phyloP scores from a whole-genome alignment of 768 basidiomycete species.

The Symmetrospora coprosmae region DNA sequence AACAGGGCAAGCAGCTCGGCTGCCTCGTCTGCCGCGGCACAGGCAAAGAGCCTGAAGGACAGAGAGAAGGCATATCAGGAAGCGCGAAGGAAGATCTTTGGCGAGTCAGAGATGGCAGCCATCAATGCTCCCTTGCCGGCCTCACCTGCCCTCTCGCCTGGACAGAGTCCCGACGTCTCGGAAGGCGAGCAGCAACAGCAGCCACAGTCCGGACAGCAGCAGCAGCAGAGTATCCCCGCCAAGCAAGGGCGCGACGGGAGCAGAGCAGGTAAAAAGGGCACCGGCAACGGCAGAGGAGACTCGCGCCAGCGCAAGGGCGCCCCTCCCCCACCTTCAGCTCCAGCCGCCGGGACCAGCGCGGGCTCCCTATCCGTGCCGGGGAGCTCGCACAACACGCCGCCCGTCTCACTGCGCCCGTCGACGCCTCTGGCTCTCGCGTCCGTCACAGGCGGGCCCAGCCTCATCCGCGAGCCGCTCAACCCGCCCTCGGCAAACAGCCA shows the following conservation, averaged over 20 bases:
- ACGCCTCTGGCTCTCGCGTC: too few species aligned
- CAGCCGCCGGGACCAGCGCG: not conserved
- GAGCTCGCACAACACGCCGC: not conserved
- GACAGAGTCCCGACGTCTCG: not conserved
- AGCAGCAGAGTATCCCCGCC: not conserved
- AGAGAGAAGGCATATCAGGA: slow-evolving; percentile 15
- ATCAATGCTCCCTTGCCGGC: not conserved
- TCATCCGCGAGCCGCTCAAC: slow-evolving; percentile 18
- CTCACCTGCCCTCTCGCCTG: not conserved
- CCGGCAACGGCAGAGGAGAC: not conserved
- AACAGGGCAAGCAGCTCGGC: not conserved
- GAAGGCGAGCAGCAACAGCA: not conserved
- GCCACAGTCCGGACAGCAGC: not conserved
- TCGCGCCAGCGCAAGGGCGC: not conserved
- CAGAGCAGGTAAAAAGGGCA: not conserved
- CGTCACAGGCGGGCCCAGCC: not conserved
- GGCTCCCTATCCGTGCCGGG: not conserved
- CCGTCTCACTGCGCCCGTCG: not conserved
- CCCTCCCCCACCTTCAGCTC: too few species aligned
- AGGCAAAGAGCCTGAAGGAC: not conserved
- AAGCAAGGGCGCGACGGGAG: not conserved
- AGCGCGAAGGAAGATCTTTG: slow-evolving; percentile 15
- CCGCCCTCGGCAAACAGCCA: slow-evolving; percentile 4
- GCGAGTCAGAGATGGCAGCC: not conserved
- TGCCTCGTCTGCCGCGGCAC: not conserved